Evolutionary conservation across 768 basidiomycete genomes (phyloP), one percentile per base, ranked within the genome.

Genomic region (Suillus alpinus): DNA sequence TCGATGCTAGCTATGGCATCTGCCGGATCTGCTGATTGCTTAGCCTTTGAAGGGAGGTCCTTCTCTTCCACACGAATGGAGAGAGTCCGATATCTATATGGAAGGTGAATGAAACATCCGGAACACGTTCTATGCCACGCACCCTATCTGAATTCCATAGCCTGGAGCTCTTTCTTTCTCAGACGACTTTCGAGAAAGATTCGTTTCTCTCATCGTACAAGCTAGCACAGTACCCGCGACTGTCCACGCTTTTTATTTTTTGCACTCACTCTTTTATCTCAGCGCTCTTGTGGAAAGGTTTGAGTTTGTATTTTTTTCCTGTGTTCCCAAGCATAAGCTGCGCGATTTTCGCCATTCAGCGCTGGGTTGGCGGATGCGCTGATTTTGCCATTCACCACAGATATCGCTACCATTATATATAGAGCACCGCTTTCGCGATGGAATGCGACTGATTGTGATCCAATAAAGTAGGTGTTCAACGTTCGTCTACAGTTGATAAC

Each of bases 1-100:
- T 86, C 82, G 59, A 86, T 79, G 20, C 75, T 65, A 29, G 77
- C 69, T 67, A 83, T 75, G 58, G 73, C 74, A 61, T 75, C 67
- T 4, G 75, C 74, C 6, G 78, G 74, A 57, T 80, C 78, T 2
- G 60, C 2, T 0, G 68, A 63, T 31, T 64, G 61, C 55, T 63
- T 66, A 6, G 66, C 57, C 39, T 66, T 67, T 34, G 50, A 57
- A 53, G 60, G 62, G 18, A 51, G 51, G 32, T 49, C 61, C 40
- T 68, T 67, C 57, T 77, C 72, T 20, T 75, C 76, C 57, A 80
- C 75, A 13, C 77, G 77, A 47, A 80, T 77, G 3, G 80, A 81
- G 12, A 83, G 76, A 0, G 81, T 82, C 23, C 81, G 78, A 56
- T 78, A 78, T 2, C 76, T 77, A 59, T 66, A 12, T 23, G 6